Base-by-base conservation (phyloP, 2,329 filamentous ascomycete genomes). In the Aspergillus sp. region DNA sequence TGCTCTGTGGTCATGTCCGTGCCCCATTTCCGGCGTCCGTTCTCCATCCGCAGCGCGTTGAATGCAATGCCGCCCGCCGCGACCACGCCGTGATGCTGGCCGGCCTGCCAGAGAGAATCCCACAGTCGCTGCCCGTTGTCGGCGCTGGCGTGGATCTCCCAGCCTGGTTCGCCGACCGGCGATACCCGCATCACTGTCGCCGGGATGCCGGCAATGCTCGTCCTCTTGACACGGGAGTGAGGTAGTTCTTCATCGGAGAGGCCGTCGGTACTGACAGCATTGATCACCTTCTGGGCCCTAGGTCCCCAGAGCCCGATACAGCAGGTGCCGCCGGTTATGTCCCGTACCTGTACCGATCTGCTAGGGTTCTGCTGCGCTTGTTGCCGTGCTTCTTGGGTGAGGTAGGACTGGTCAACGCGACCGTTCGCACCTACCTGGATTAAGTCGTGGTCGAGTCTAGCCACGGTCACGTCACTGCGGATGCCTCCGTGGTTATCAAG, bases 251-350 rank as follows among this genome's bases (percentile, higher is more conserved):
- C 30, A 27, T 47, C 47, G 10, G 49, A 49, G 22, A 56, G 40
- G 10, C 53, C 48, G 8, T 49, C 43, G 0, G 36, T 34, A 26
- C 33, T 51, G 36, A 71, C 51, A 0, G 48, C 45, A 4, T 52
- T 44, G 24, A 79, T 62, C 0, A 79, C 67, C 2, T 74, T 66
- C 3, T 62, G 57, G 0, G 74, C 61, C 8, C 58, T 63, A 27
- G 76, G 76, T 0, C 75, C 75, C 74, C 75, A 80, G 11, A 80
- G 68, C 0, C 75, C 75, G 13, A 80, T 63, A 37, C 70, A 72
- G 46, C 74, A 78, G 0, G 74, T 77, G 3, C 64, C 68, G 1
- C 72, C 70, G 0, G 75, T 80, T 27, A 78, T 63, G 26, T 80
- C 75, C 19, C 68, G 67, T 0, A 79, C 69, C 11, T 71, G 63